Evolutionary conservation across 2,329 filamentous ascomycete genomes (phyloP).

Genomic region (Sclerotinia trifoliorum): DNA sequence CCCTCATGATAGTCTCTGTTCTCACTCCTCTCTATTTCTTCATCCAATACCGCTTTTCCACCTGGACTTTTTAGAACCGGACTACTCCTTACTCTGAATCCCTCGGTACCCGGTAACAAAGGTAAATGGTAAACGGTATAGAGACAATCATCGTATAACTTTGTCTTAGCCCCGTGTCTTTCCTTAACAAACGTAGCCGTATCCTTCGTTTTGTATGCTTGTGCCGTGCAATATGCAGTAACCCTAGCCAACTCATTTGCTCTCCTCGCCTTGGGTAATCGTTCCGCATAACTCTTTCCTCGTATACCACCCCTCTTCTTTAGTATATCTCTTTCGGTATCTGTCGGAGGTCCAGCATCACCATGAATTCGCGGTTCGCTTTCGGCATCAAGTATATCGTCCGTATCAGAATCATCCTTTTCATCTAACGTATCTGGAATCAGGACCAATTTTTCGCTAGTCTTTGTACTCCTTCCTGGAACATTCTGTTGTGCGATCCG

Average conservation of each 20-base stretch:
- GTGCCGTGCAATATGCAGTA: conserved; percentile 94
- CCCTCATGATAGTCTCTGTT: conserved; percentile 85
- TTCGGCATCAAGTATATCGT: conserved; percentile 51
- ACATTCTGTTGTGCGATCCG: conserved; percentile 52
- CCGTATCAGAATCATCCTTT: conserved; percentile 58
- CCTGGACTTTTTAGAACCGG: conserved; percentile 91
- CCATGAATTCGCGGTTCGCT: conserved; percentile 49
- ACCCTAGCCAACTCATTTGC: conserved; percentile 85
- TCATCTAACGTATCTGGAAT: conserved; percentile 75
- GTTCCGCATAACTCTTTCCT: conserved; percentile 91
- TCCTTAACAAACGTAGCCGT: conserved; percentile 88
- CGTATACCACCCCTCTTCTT: conserved; percentile 59
- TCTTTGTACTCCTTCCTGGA: conserved; percentile 85
- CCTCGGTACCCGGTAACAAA: conserved; percentile 78
- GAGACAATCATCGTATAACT: conserved; percentile 95
- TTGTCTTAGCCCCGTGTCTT: conserved; percentile 86
- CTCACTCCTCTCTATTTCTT: conserved; percentile 95
- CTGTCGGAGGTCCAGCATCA: conserved; percentile 63
- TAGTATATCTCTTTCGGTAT: conserved; percentile 66
- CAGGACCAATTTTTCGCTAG: conserved; percentile 94
- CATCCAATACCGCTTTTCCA: conserved; percentile 86
- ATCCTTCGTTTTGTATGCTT: conserved; percentile 84
- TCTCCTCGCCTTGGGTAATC: conserved; percentile 82
- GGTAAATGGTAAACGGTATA: conserved; percentile 95
- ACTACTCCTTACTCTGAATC: conserved; percentile 84